phyloP scores from a whole-genome alignment of 768 basidiomycete species.

The Serendipita vermifera region DNA sequence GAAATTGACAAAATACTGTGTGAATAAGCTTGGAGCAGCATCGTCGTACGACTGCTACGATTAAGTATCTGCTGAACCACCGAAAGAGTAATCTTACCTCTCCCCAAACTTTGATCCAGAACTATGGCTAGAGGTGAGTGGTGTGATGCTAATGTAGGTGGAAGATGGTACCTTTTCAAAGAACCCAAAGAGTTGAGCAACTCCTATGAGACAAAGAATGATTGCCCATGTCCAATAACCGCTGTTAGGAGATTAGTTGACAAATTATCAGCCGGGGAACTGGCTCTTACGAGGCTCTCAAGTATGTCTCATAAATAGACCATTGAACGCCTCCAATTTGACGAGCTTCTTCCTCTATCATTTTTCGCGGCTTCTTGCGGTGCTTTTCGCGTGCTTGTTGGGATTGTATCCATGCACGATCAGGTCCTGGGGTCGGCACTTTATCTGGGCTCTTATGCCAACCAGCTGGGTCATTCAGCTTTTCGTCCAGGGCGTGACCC shows the following conservation, averaged over 20 bases:
- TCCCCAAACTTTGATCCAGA: conserved; percentile 27
- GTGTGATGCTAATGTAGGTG: neutral
- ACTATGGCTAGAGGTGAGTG: neutral
- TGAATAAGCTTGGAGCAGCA: neutral
- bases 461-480: no score
- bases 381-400: conserved; percentile 19
- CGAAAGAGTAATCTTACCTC: conserved; percentile 15
- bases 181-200: conserved; percentile 14
- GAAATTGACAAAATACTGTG: neutral
- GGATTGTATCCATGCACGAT: neutral
- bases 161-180: conserved; percentile 12
- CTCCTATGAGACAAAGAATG: conserved; percentile 12
- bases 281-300: conserved; percentile 16
- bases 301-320: conserved; percentile 20
- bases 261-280: neutral
- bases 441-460: no score
- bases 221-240: conserved; percentile 17
- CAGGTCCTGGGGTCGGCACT: neutral
- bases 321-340: conserved; percentile 17
- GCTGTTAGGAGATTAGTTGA: conserved; percentile 7
- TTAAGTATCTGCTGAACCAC: neutral
- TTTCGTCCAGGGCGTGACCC: neutral
- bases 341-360: conserved; percentile 17
- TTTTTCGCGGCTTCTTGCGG: conserved; percentile 51
- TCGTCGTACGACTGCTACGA: neutral